Conservation (phyloP, 1,284 basidiomycete genomes). For the Cerioporus squamosus region DNA sequence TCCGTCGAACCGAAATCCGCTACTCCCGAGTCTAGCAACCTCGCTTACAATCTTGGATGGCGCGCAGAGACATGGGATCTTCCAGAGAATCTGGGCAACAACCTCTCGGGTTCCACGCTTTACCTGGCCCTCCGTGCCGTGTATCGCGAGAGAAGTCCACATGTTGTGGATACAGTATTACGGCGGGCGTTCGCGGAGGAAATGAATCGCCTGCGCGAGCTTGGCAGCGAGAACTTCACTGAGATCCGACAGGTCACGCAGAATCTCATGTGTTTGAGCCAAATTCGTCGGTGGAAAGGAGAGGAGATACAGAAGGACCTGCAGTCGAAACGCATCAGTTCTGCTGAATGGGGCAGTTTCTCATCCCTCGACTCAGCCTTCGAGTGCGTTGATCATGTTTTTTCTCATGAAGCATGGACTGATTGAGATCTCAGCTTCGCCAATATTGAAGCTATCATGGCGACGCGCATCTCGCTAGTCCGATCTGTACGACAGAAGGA, state of each 20-base stretch:
- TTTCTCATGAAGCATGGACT: no score
- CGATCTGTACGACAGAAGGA: slow-evolving; percentile 68
- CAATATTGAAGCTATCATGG: slow-evolving; percentile 78
- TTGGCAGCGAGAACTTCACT: slow-evolving; percentile 78
- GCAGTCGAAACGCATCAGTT: slow-evolving; percentile 38
- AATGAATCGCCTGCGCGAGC: slow-evolving; percentile 63
- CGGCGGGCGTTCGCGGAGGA: slow-evolving; percentile 58
- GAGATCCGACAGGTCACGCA: slow-evolving; percentile 71
- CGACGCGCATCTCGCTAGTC: slow-evolving; percentile 84
- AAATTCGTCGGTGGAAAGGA: slow-evolving; percentile 66
- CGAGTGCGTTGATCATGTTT: slow-evolving; percentile 54
- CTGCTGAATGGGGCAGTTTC: slow-evolving; percentile 47
- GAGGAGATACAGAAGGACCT: slow-evolving; percentile 43
- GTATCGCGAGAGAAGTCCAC: slow-evolving; percentile 70
- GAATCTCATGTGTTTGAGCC: slow-evolving; percentile 79
- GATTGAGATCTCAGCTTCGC: slow-evolving; percentile 63
- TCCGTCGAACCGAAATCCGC: slow-evolving; percentile 37
- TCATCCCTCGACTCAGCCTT: slow-evolving; percentile 57
- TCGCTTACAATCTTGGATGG: slow-evolving; percentile 87
- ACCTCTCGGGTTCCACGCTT: slow-evolving; percentile 61
- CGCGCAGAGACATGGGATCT: slow-evolving; percentile 92
- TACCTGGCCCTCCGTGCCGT: slow-evolving; percentile 82
- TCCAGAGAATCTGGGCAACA: slow-evolving; percentile 57
- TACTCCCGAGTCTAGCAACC: slow-evolving; percentile 45
- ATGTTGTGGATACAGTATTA: slow-evolving; percentile 51